Base-by-base conservation (phyloP, 257 asterid genomes). In the Petunia secreta region DNA sequence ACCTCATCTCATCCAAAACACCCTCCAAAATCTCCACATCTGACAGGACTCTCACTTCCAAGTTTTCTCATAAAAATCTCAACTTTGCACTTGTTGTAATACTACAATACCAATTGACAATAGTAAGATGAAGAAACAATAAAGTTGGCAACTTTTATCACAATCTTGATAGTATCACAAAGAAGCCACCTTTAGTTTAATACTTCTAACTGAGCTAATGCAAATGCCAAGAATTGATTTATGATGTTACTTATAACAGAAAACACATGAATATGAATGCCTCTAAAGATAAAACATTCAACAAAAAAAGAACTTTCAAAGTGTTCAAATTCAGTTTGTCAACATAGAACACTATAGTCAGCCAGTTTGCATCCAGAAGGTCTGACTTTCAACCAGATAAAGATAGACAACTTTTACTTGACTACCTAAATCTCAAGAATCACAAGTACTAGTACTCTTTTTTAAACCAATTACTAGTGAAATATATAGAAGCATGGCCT, bases 1-100 rank as follows among this genome's bases (percentile, higher is more conserved):
- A 86, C 91, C 95, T 91, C 95, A 91, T 91, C 91, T 91, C 93
- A 89, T 86, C 91, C 92, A 89, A 85, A 89, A 76, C 87, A 86
- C 90, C 91, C 88, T 80, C 91, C 85, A 81, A 86, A 52, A 41
- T 44, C 83, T 84, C 85, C 79, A 79, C 94, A 87, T 90, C 86
- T 88, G 83, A 58, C 44, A 79, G 80, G 46, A 76, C 84, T 55
- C 40, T 64, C 67, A 41, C 16, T 48, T 77, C 60, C 39, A 58
- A 3, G 4, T 76, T 55, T 58, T 41, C 44, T 77, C 60, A 15
- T 34, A 77, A 63, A 77, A 41, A 25, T 58, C 25, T 44, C 36
- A 77, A 77, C 44, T 44, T 48, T 25, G 55, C 36, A 11, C 15
- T 63, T 44, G 7, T 63, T 58, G 80, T 6, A 60, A 77, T 1